These are phyloP conservation scores for Candida sphagnicola DNA, from an alignment of 805 yeast species.

Conservation along the genomic window DNA sequence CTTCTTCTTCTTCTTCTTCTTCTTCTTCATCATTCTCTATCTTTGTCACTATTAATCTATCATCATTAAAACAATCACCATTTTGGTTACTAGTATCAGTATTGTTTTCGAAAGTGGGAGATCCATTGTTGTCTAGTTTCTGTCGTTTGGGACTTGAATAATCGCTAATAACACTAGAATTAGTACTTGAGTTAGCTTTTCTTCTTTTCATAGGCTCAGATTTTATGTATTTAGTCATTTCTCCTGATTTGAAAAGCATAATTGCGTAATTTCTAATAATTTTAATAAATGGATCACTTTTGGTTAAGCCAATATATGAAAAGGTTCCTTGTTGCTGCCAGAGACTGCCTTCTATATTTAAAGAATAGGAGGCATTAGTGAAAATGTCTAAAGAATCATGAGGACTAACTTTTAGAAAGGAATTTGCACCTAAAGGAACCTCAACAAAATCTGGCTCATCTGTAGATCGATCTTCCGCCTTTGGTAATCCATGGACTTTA, in stretches of 20 bases:
- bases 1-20: slow-evolving; percentile 7
- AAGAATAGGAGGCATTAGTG: slow-evolving; percentile 29
- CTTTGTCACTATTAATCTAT: slow-evolving; percentile 6
- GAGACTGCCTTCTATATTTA: slow-evolving; percentile 32
- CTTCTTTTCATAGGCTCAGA: slow-evolving; percentile 13
- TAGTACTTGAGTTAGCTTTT: slow-evolving; percentile 6
- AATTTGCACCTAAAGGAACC: slow-evolving; percentile 33
- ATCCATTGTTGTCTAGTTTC: not conserved
- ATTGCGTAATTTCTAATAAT: slow-evolving; percentile 33
- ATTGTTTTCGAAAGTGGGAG: not conserved
- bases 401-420: slow-evolving; percentile 27
- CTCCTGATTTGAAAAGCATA: slow-evolving; percentile 29
- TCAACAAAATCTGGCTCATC: slow-evolving; percentile 15
- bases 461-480: not conserved
- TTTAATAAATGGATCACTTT: slow-evolving; percentile 36
- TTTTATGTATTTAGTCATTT: slow-evolving; percentile 26
- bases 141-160: not conserved
- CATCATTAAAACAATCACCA: slow-evolving; percentile 6
- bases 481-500: not conserved
- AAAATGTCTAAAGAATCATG: slow-evolving; percentile 31
- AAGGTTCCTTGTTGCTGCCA: slow-evolving; percentile 40
- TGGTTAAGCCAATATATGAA: slow-evolving; percentile 37
- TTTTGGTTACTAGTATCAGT: slow-evolving; percentile 1
- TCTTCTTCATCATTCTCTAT: slow-evolving; percentile 3
- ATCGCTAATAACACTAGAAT: slow-evolving; percentile 1